Evolutionary conservation across 2,329 filamentous ascomycete genomes (phyloP), one percentile per base, ranked within the genome.

Genomic region (Sporothrix sp.): DNA sequence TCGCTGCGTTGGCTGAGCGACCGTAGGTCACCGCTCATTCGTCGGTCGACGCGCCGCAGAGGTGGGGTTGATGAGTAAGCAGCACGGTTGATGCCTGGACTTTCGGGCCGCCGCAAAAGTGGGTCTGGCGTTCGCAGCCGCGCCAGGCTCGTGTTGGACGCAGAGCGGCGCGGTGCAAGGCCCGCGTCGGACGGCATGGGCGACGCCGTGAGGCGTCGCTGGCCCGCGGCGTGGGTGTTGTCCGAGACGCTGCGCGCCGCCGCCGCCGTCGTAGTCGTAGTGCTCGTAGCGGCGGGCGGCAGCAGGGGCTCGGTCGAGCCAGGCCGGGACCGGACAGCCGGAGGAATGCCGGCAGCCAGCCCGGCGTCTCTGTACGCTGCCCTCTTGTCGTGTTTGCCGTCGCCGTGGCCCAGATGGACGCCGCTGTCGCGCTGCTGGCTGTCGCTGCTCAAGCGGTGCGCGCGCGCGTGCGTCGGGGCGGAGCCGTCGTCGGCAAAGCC

Each of bases 21-120:
- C 69, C 84, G 72, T 60, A 94, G 74, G 73, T 94, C 86, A 67
- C 85, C 83, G 75, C 85, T 90, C 66, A 82, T 69, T 63, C 75
- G 76, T 63, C 69, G 74, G 64, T 83, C 81, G 56, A 78, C 76
- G 56, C 87, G 79, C 61, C 88, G 78, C 54, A 93, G 75, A 43
- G 84, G 81, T 56, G 84, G 84, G 53, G 82, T 84, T 56, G 68
- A 67, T 63, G 68, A 72, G 57, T 70, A 60, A 28, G 53, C 54
- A 33, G 57, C 54, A 62, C 55, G 73, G 65, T 64, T 71, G 70
- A 74, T 73, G 71, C 75, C 71, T 70, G 75, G 73, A 50, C 82
- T 87, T 57, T 83, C 77, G 65, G 85, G 78, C 63, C 82, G 75
- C 52, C 82, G 75, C 52, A 75, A 73, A 32, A 72, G 66, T 55